These are phyloP conservation scores for Neurospora pannonica DNA, from an alignment of 495 filamentous ascomycete species.

Conservation along the genomic window DNA sequence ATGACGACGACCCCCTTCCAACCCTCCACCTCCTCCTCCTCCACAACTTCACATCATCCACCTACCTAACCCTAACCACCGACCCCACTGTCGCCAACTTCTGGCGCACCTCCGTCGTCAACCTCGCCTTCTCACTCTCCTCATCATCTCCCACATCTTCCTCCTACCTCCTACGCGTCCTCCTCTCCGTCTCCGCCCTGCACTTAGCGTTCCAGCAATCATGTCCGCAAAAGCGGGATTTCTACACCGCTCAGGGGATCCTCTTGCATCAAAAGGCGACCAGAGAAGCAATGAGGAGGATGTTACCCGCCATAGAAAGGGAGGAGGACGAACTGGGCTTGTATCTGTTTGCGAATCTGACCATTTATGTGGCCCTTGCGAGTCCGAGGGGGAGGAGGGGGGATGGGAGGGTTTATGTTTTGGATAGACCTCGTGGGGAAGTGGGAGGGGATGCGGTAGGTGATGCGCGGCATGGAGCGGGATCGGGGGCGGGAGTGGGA, in stretches of 20 bases:
- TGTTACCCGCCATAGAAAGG: conserved; percentile 5
- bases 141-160: conserved; percentile 6
- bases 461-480: not conserved
- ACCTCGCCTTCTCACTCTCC: conserved; percentile 27
- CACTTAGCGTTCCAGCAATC: conserved; percentile 39
- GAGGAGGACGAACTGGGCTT: conserved; percentile 13
- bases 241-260: conserved; percentile 42
- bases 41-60: conserved; percentile 32
- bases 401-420: not conserved
- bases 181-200: conserved; percentile 44
- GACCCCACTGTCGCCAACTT: conserved; percentile 24
- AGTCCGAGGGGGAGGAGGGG: not conserved
- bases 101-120: conserved; percentile 26
- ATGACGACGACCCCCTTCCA: conserved; percentile 14
- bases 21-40: conserved; percentile 32
- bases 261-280: conserved; percentile 39
- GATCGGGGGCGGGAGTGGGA: too few relatives aligned
- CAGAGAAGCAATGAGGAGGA: conserved; percentile 17
- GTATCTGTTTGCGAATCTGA: conserved; percentile 26
- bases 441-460: not conserved
- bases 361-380: conserved; percentile 13
- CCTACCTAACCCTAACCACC: conserved; percentile 26
- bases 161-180: conserved; percentile 46
- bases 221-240: conserved; percentile 23
- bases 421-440: not conserved